phyloP scores from a whole-genome alignment of 2,329 filamentous ascomycete species.

The Fusarium duplospermum region DNA sequence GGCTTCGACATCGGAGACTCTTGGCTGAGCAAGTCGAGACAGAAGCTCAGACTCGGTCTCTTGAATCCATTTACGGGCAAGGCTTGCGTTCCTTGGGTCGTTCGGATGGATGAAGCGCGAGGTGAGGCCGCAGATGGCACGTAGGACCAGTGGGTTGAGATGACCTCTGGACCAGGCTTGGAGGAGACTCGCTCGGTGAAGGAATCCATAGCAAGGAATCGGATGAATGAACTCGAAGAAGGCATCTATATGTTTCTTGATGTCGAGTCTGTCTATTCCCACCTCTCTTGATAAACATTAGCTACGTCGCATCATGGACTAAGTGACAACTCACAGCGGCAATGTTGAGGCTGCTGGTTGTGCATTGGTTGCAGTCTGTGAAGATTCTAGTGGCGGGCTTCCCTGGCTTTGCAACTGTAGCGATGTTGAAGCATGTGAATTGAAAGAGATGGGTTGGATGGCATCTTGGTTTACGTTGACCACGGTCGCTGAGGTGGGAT shows the following conservation, averaged over 20 bases:
- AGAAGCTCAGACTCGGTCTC: slow-evolving; percentile 30
- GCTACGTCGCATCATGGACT: accelerated
- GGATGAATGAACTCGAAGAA: slow-evolving; percentile 25
- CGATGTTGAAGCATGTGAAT: background rate
- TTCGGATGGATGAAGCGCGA: slow-evolving; percentile 2
- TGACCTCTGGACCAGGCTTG: slow-evolving; percentile 24
- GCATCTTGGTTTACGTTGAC: background rate
- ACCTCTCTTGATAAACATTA: slow-evolving; percentile 1
- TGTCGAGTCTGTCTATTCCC: background rate
- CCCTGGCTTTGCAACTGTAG: background rate
- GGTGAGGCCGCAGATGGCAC: slow-evolving; percentile 17
- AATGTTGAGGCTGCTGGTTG: background rate
- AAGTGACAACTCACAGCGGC: background rate
- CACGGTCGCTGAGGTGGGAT: background rate
- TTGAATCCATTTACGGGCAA: slow-evolving; percentile 25
- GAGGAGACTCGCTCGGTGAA: slow-evolving; percentile 21
- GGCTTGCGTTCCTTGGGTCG: background rate
- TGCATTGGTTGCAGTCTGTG: background rate
- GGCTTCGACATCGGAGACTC: slow-evolving; percentile 35
- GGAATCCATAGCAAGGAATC: slow-evolving; percentile 20
- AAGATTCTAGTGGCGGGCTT: background rate
- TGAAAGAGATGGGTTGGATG: background rate
- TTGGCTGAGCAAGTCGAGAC: slow-evolving; percentile 18
- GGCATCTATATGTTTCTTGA: slow-evolving; percentile 26
- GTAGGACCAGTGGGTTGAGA: slow-evolving; percentile 6